Conservation (phyloP, 2,329 filamentous ascomycete species). For the Magnaporthiopsis incrustans region DNA sequence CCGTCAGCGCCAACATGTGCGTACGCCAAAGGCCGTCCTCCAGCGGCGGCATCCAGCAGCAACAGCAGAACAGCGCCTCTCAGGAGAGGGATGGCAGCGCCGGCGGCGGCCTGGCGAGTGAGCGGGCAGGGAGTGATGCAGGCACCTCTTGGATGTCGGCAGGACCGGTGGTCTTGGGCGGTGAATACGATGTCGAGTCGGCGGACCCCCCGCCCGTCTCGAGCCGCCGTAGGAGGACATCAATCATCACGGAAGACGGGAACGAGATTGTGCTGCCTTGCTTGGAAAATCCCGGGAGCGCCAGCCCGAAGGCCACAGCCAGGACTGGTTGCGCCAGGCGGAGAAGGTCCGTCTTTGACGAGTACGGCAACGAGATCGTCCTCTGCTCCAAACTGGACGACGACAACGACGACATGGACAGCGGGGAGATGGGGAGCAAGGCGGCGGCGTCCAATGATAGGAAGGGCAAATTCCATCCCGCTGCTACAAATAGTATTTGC, state of each 20-base stretch:
- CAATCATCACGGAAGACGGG: slow-evolving; percentile 36
- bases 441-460: background rate
- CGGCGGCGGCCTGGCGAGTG: background rate
- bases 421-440: background rate
- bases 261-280: slow-evolving; percentile 37
- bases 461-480: background rate
- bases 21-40: slow-evolving; percentile 24
- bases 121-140: no score
- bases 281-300: no score
- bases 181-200: background rate
- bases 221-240: slow-evolving; percentile 23
- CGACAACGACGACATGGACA: slow-evolving; percentile 12
- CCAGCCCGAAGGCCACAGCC: slow-evolving; percentile 13
- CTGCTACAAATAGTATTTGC: slow-evolving; percentile 8
- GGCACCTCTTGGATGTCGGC: no score
- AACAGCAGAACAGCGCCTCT: no score
- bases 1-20: slow-evolving; percentile 81
- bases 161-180: background rate
- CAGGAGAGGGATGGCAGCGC: background rate
- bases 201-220: slow-evolving; percentile 1
- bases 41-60: background rate
- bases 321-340: slow-evolving; percentile 3
- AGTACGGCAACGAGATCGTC: slow-evolving; percentile 36
- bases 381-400: slow-evolving; percentile 18
- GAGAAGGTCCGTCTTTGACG: slow-evolving; percentile 17